These are phyloP conservation scores for Spergularia bocconei DNA, from an alignment of 148 eudicot species.

Conservation along the genomic window DNA sequence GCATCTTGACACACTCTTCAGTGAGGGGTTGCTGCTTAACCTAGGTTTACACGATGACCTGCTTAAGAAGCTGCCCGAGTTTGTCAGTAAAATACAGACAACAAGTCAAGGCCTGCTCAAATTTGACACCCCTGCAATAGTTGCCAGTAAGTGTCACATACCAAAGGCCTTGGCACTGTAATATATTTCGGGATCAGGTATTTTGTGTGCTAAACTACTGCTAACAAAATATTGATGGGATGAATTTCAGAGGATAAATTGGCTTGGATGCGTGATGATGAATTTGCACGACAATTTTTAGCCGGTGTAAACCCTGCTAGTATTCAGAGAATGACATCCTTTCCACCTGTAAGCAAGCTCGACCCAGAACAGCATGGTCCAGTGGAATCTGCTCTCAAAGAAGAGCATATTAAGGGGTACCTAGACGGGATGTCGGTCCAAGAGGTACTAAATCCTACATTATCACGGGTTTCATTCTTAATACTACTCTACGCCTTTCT, in stretches of 20 bases:
- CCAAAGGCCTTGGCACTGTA: neutral
- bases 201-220: no score
- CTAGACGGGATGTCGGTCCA: constrained; percentile 85
- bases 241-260: constrained; percentile 69
- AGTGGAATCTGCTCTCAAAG: constrained; percentile 69
- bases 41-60: constrained; percentile 69
- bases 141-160: constrained; percentile 50
- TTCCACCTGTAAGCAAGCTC: constrained; percentile 85
- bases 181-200: neutral
- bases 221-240: constrained; percentile 1
- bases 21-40: constrained; percentile 69
- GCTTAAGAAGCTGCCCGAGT: constrained; percentile 62
- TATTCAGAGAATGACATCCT: constrained; percentile 65
- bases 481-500: neutral
- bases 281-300: constrained; percentile 83
- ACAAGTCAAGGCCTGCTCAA: constrained; percentile 71
- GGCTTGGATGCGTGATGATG: constrained; percentile 96
- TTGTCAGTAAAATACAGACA: constrained; percentile 51
- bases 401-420: constrained; percentile 66
- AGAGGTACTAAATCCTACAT: constrained; percentile 44
- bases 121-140: constrained; percentile 70
- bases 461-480: neutral
- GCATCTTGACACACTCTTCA: constrained; percentile 81
- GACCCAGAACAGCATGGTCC: constrained; percentile 74
- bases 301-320: constrained; percentile 87